Base-by-base conservation (phyloP, 768 basidiomycete genomes). In the Pisolithus marmoratus region DNA sequence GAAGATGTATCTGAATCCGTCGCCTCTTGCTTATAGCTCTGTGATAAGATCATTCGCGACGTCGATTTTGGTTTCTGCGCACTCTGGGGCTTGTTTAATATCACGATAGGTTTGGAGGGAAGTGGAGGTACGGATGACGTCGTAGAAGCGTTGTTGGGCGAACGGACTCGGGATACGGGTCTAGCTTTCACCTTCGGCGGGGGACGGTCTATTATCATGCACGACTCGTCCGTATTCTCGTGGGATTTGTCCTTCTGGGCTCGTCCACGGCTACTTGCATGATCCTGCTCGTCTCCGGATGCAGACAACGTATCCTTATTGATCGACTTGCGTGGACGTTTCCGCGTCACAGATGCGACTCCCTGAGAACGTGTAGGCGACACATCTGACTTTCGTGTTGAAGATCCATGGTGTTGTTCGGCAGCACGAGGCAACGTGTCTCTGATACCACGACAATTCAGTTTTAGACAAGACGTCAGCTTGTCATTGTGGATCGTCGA, bases 401-500 rank as follows among this genome's bases (percentile, higher is more conserved):
- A 57, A 7, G 62, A 54, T 8, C 44, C 34, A 22, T 51, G 54
- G 1, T 36, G 27, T 11, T 24, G 53, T 37, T 29, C 7, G 14
- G 48, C 38, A n/a, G 15, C 46, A 24, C 27, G 56, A 5, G 60
- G 58, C 45, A 64, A 50, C 9, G 26, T 55, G 15, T 60, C 56
- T 37, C 61, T 63, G 49, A 60, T 73, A 27, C 77, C 74, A 51
- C 72, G 78, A 56, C 87, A 90, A 26, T 81, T 75, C 11, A 80
- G 60, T 4, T 66, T 64, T 22, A 74, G 65, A 61, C 89, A 91
- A 0, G 85, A 78, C 2, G 67, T 66, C 50, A 90, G 76, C 63
- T 83, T 90, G 62, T 91, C 89, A 53, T 86, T 72, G 27, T 70
- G 56, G 48, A 70, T 57, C 1, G 84, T 82, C 15, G 89, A 85